Evolutionary conservation across 192 early-diverging fungal genomes (phyloP).

Genomic region (Pilaira anomala): DNA sequence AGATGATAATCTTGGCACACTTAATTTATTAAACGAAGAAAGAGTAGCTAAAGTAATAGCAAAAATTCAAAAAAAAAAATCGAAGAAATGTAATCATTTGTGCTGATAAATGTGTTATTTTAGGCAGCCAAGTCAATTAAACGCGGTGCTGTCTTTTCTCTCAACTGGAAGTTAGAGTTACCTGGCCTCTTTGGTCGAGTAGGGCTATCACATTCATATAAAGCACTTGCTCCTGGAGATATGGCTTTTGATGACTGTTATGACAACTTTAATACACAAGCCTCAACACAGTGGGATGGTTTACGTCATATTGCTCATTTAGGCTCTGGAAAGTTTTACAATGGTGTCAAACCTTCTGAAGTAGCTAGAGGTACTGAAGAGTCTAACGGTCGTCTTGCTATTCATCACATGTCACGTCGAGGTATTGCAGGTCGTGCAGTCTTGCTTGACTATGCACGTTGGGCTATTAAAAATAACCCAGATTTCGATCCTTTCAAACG

Average conservation of each 20-base stretch:
- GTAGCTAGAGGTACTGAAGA: neutral
- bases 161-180: slow-evolving; percentile 31
- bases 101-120: neutral
- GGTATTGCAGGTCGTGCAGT: slow-evolving; percentile 35
- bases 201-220: neutral
- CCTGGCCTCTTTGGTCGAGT: slow-evolving; percentile 23
- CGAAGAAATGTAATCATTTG: neutral
- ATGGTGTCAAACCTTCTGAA: slow-evolving; percentile 9
- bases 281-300: slow-evolving; percentile 38
- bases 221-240: slow-evolving; percentile 2
- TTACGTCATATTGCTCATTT: slow-evolving; percentile 24
- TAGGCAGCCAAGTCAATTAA: slow-evolving; percentile 27
- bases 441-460: slow-evolving; percentile 27
- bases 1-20: slow-evolving; percentile 30
- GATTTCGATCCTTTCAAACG: slow-evolving; percentile 26
- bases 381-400: slow-evolving; percentile 23
- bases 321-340: slow-evolving; percentile 25
- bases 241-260: slow-evolving; percentile 32
- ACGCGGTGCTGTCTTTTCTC: slow-evolving; percentile 23
- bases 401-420: slow-evolving; percentile 32
- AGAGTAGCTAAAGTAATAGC: slow-evolving; percentile 7
- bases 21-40: slow-evolving; percentile 26
- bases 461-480: slow-evolving; percentile 16
- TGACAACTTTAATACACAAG: slow-evolving; percentile 33
- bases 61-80: too few relatives aligned